phyloP scores from a whole-genome alignment of 352 stramenopile genomes.

The Globisporangium rhizosaccharum region DNA sequence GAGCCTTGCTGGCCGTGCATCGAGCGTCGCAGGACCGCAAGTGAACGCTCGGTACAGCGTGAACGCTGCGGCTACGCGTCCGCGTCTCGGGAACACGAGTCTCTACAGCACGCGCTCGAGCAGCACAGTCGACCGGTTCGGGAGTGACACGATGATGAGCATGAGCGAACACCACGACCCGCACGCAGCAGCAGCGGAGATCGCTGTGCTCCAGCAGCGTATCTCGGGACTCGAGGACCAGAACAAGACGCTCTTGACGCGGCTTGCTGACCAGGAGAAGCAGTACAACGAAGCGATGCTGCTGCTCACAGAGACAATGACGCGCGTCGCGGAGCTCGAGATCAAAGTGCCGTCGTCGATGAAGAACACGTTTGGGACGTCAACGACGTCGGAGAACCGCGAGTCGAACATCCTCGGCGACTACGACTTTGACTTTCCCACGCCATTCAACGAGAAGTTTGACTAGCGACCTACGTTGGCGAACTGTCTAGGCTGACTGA shows the following conservation, averaged over 20 bases:
- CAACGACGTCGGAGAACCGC: conserved; percentile 42
- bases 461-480: conserved; percentile 13
- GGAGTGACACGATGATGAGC: conserved; percentile 55
- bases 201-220: conserved; percentile 44
- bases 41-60: conserved; percentile 47
- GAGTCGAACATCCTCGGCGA: conserved; percentile 34
- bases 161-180: conserved; percentile 39
- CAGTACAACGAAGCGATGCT: conserved; percentile 86
- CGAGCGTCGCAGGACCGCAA: conserved; percentile 39
- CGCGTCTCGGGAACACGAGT: conserved; percentile 15
- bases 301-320: conserved; percentile 82
- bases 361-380: conserved; percentile 43
- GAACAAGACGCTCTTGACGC: conserved; percentile 69
- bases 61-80: conserved; percentile 19
- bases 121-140: conserved; percentile 27
- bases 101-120: conserved; percentile 17
- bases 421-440: conserved; percentile 48
- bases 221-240: conserved; percentile 59
- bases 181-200: conserved; percentile 30
- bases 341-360: conserved; percentile 50
- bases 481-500: neutral
- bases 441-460: conserved; percentile 60
- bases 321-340: conserved; percentile 78
- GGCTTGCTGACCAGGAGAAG: conserved; percentile 70
- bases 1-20: conserved; percentile 34